Evolutionary conservation across 768 basidiomycete species (phyloP).

Genomic region (Pholiota conissans): DNA sequence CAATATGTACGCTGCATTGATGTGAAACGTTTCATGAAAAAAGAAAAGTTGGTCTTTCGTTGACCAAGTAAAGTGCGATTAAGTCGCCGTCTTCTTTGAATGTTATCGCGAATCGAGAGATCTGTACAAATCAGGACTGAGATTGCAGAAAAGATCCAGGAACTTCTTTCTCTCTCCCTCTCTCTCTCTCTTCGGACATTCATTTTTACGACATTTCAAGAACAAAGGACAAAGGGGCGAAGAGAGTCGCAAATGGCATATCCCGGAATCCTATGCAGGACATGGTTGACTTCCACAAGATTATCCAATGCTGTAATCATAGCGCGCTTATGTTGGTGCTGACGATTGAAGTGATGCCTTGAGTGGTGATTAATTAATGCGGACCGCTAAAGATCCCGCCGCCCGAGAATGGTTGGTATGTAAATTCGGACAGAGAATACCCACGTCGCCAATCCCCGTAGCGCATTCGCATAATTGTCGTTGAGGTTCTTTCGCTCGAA

Average conservation of each 20-base stretch:
- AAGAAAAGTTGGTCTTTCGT: neutral
- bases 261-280: neutral
- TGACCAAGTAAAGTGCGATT: neutral
- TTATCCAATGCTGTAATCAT: neutral
- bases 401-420: no score
- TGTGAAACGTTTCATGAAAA: conserved; percentile 10
- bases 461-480: neutral
- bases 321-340: neutral
- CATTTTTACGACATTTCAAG: neutral
- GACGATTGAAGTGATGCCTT: neutral
- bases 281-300: neutral
- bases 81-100: neutral
- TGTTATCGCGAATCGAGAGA: neutral
- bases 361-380: neutral
- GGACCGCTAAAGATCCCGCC: conserved; percentile 4
- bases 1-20: neutral
- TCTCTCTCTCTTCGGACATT: neutral
- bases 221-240: neutral
- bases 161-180: neutral
- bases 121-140: neutral
- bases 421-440: neutral
- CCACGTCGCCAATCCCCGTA: neutral
- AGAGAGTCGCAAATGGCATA: neutral
- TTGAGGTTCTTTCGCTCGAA: neutral
- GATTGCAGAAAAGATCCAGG: neutral